Percentiles rank a stretch among this genome's conserved stretches.
These are phyloP conservation scores for Starmerella geochares DNA, from an alignment of 805 yeast species.

Conservation along the genomic window DNA sequence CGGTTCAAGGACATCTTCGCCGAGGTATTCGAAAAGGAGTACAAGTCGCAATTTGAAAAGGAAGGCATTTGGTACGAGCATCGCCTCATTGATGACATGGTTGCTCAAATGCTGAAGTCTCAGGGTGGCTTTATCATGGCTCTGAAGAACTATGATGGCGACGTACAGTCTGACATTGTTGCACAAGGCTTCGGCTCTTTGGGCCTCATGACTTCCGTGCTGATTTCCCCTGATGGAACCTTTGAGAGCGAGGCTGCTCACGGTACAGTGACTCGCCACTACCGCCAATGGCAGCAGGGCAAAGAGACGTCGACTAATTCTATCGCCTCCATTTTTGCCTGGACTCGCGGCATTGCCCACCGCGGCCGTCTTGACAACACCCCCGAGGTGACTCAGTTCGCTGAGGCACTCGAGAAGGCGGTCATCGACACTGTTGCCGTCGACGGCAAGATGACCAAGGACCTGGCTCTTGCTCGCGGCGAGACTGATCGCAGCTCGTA, in stretches of 20 bases:
- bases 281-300: slow-evolving; percentile 90
- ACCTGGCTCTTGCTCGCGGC: slow-evolving; percentile 82
- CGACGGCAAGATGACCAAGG: slow-evolving; percentile 92
- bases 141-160: slow-evolving; percentile 96
- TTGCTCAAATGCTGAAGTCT: slow-evolving; percentile 95
- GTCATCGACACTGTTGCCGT: slow-evolving; percentile 73
- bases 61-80: slow-evolving; percentile 93
- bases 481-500: slow-evolving; percentile 71
- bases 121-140: slow-evolving; percentile 93
- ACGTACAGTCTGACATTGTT: slow-evolving; percentile 90
- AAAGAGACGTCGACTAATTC: slow-evolving; percentile 96
- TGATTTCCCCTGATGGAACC: slow-evolving; percentile 92
- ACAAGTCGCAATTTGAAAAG: slow-evolving; percentile 60
- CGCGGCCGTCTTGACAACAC: slow-evolving; percentile 84
- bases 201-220: slow-evolving; percentile 95
- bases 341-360: slow-evolving; percentile 89
- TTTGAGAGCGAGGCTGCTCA: slow-evolving; percentile 98
- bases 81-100: slow-evolving; percentile 95
- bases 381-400: slow-evolving; percentile 76
- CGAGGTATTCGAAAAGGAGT: slow-evolving; percentile 58
- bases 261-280: slow-evolving; percentile 96
- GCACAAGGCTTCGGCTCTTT: slow-evolving; percentile 97
- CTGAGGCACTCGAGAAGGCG: slow-evolving; percentile 66
- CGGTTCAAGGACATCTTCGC: slow-evolving; percentile 90
- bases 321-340: slow-evolving; percentile 92